phyloP scores from a whole-genome alignment of 2,329 filamentous ascomycete genomes.

The Colletotrichum limetticola region DNA sequence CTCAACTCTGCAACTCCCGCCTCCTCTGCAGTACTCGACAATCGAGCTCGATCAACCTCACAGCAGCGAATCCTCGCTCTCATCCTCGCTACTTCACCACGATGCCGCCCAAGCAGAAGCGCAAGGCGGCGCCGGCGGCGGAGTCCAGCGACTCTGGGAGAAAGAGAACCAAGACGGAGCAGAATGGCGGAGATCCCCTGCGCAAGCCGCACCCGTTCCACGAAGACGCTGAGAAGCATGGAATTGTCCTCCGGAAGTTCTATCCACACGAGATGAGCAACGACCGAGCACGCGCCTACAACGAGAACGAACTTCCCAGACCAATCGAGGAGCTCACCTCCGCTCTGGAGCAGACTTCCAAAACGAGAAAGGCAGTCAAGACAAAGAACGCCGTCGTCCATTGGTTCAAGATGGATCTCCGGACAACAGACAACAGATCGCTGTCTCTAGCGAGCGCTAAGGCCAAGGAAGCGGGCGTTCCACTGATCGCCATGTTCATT shows the following conservation, averaged over 20 bases:
- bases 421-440: slow-evolving; percentile 78
- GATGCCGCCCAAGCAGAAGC: slow-evolving; percentile 45
- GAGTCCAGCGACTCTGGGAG: slow-evolving; percentile 38
- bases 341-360: slow-evolving; percentile 70
- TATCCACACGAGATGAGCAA: slow-evolving; percentile 92
- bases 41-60: neutral
- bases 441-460: slow-evolving; percentile 72
- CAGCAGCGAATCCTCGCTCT: neutral
- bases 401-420: slow-evolving; percentile 90
- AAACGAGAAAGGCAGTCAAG: slow-evolving; percentile 60
- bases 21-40: neutral
- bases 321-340: slow-evolving; percentile 76
- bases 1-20: neutral
- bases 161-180: slow-evolving; percentile 47
- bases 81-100: neutral
- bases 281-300: slow-evolving; percentile 79
- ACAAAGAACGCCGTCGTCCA: slow-evolving; percentile 77
- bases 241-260: slow-evolving; percentile 77
- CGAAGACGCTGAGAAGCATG: slow-evolving; percentile 61
- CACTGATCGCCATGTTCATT: slow-evolving; percentile 81
- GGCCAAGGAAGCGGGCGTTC: slow-evolving; percentile 74
- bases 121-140: slow-evolving; percentile 38
- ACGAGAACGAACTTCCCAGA: slow-evolving; percentile 72
- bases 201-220: slow-evolving; percentile 58
- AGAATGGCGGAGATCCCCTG: slow-evolving; percentile 45